Base-by-base conservation (phyloP, 805 yeast species). In the Lachancea kluyveri region DNA sequence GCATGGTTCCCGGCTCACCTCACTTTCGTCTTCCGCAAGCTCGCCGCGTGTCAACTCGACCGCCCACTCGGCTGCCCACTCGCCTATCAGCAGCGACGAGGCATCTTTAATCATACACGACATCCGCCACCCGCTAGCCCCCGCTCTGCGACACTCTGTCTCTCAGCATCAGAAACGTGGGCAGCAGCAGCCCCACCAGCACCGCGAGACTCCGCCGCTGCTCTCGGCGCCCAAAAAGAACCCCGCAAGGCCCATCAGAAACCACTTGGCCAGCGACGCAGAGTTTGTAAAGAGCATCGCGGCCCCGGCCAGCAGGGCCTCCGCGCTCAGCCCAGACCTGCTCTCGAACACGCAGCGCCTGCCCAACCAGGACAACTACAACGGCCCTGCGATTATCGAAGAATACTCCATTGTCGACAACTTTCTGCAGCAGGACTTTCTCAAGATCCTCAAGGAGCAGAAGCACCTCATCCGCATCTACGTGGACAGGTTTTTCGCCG, bases 361-460 rank as follows among this genome's bases (percentile, higher is more conserved):
- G 21, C 35, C 35, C 12, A 31, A 31, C 14, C 29, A 31, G 14
- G 35, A 31, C 12, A 31, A 31, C 29, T 31, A 31, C 22, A 31
- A 31, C 17, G 35, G 29, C 6, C 29, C 35, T 11, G 35, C 29
- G 13, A 25, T 31, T n/a, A 31, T 31, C 12, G 30, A 31, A 25
- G 35, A 31, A 19, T 31, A 31, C 19, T 31, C 35, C 16, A 31
- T 31, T 14, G 35, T 31, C 14, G 35, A 31, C 21, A 31, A 31
- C 18, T 31, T 31, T 12, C 25, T 31, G 21, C 35, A 31, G 11
- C 35, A 31, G 19, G 35, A 31, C 24, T 31, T 31, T 12, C 25
- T 25, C 13, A 31, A 31, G 18, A 31, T 31, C 21, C 21, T 31
- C 14, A 25, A 19, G 16, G 35, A 31, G 20, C 35, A 24, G 20